These are phyloP conservation scores for Phytophthora hibernalis DNA, from an alignment of 352 stramenopile species.

Conservation along the genomic window DNA sequence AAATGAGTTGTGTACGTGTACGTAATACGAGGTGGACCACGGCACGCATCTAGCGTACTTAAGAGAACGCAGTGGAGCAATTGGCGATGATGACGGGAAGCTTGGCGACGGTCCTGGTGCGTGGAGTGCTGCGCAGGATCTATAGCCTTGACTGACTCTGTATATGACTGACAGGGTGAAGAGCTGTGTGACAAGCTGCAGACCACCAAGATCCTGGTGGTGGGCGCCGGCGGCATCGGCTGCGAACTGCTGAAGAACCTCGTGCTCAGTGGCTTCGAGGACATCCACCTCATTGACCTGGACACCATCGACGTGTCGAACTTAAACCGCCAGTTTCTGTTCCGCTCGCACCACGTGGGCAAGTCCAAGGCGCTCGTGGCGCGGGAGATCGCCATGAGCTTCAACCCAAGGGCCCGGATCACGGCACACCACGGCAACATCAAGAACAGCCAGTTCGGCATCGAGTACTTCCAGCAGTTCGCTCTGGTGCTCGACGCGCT, in stretches of 20 bases:
- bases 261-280: constrained; percentile 95
- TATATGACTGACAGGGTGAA: constrained; percentile 42
- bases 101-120: constrained; percentile 56
- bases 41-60: background rate
- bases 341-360: constrained; percentile 97
- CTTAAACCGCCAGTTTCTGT: constrained; percentile 99
- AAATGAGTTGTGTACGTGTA: constrained; percentile 4
- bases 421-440: constrained; percentile 98
- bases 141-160: background rate
- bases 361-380: constrained; percentile 95
- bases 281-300: constrained; percentile 96
- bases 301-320: constrained; percentile 99
- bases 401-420: constrained; percentile 93
- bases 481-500: constrained; percentile 99
- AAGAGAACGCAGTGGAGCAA: too few relatives aligned
- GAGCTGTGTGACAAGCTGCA: constrained; percentile 77
- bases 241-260: constrained; percentile 99
- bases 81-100: constrained; percentile 33
- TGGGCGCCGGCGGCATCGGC: constrained; percentile 98
- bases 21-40: background rate
- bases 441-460: constrained; percentile 91
- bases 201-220: constrained; percentile 93
- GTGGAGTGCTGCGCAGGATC: constrained; percentile 14
- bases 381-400: constrained; percentile 75
- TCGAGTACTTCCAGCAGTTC: constrained; percentile 97